These are phyloP conservation scores for Xylaria sp. DNA, from an alignment of 2,329 filamentous ascomycete genomes.

Conservation along the genomic window DNA sequence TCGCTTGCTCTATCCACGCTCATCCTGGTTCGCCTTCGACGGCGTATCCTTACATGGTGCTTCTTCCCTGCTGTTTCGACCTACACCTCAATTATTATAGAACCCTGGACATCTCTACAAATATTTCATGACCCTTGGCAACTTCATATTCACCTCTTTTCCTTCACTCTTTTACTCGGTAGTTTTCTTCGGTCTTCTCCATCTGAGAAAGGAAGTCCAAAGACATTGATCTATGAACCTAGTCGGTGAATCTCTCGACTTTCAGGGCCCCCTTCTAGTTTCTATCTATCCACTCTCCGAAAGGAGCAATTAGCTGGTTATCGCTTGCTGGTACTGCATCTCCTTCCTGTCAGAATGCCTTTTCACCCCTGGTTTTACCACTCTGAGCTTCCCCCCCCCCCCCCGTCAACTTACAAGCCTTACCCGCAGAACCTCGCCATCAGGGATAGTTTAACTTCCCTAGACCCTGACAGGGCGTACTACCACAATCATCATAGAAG, in stretches of 20 bases:
- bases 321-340: conserved; percentile 51
- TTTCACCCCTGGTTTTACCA: conserved; percentile 49
- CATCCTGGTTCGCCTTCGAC: conserved; percentile 40
- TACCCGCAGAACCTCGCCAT: conserved; percentile 57
- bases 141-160: conserved; percentile 30
- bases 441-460: conserved; percentile 55
- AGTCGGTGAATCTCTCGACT: conserved; percentile 53
- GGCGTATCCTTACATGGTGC: conserved; percentile 48
- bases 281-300: conserved; percentile 47
- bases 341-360: conserved; percentile 47
- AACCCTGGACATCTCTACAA: conserved; percentile 47
- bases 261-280: conserved; percentile 54
- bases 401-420: conserved; percentile 49
- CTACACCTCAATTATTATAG: conserved; percentile 49
- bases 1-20: conserved; percentile 42
- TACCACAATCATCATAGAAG: conserved; percentile 59
- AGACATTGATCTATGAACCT: conserved; percentile 46
- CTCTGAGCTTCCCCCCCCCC: conserved; percentile 46
- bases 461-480: conserved; percentile 59
- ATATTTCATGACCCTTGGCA: conserved; percentile 44
- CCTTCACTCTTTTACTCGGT: conserved; percentile 37
- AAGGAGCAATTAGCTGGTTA: conserved; percentile 48
- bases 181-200: conserved; percentile 42
- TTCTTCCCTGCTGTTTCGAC: conserved; percentile 49
- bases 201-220: conserved; percentile 42